Percentiles rank a stretch among this genome's conserved stretches.
phyloP scores from a whole-genome alignment of 2,329 filamentous ascomycete species.

The Sarocladiaceae sp. region DNA sequence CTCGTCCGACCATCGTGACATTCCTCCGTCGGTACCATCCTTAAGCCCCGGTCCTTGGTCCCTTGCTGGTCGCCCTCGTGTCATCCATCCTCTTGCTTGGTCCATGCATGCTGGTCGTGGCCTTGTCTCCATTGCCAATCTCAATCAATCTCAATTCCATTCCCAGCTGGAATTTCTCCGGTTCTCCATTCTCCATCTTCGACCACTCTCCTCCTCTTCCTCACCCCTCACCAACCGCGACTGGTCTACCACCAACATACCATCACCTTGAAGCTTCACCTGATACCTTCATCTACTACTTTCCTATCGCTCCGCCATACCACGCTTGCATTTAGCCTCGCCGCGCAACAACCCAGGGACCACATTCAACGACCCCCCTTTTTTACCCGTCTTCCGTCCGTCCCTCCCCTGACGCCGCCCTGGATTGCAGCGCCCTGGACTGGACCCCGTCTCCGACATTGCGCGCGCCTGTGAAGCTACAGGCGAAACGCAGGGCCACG shows the following conservation, averaged over 20 bases:
- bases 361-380: background rate
- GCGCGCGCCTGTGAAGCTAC: constrained; percentile 2
- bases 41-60: too few species aligned
- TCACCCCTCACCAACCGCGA: background rate
- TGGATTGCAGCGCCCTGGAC: background rate
- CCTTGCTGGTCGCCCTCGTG: background rate
- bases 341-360: background rate
- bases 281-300: too few species aligned
- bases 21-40: too few species aligned
- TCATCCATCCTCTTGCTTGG: background rate
- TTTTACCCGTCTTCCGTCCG: constrained; percentile 2
- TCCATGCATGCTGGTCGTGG: too few species aligned
- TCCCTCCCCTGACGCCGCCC: background rate
- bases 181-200: background rate
- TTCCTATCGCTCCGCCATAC: too few species aligned
- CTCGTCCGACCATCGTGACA: too few species aligned
- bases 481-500: constrained; percentile 3
- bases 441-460: constrained; percentile 3
- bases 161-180: too few species aligned
- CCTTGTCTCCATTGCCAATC: constrained; percentile 2
- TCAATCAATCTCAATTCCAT: constrained; percentile 6
- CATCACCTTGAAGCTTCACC: too few species aligned
- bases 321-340: constrained; percentile 5
- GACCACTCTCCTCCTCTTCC: background rate
- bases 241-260: background rate